These are phyloP conservation scores for Linderina pennispora DNA, from an alignment of 192 early-diverging fungal species.

Conservation along the genomic window DNA sequence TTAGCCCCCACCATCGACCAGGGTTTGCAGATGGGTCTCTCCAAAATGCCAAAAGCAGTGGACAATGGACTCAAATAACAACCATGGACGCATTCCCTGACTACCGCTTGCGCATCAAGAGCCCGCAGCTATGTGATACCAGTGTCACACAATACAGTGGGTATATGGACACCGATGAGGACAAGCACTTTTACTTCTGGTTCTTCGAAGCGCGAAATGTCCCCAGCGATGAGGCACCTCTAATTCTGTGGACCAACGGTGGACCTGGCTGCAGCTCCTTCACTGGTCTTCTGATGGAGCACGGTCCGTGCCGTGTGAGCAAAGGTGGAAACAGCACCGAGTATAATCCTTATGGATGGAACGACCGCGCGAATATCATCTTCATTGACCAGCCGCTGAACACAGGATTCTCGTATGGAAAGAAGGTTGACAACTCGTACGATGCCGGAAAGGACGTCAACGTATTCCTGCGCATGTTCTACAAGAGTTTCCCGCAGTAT, in stretches of 20 bases:
- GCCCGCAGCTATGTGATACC: constrained; percentile 72
- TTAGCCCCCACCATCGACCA: no score
- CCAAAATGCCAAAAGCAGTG: no score
- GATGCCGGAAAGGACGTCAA: constrained; percentile 76
- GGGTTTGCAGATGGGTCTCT: no score
- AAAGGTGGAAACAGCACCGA: constrained; percentile 57
- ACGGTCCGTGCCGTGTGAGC: constrained; percentile 78
- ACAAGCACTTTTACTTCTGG: constrained; percentile 85
- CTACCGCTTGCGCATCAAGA: constrained; percentile 53
- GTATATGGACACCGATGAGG: constrained; percentile 52
- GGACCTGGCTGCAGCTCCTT: constrained; percentile 78
- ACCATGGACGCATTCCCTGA: constrained; percentile 51
- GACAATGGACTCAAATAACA: background rate
- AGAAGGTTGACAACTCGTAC: constrained; percentile 54
- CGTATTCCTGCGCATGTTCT: constrained; percentile 80
- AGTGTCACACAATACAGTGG: constrained; percentile 81
- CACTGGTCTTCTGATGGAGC: constrained; percentile 64
- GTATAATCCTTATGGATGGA: constrained; percentile 79
- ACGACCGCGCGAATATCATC: constrained; percentile 70
- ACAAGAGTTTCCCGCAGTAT: constrained; percentile 70
- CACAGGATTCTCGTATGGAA: constrained; percentile 80
- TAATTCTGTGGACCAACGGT: constrained; percentile 69
- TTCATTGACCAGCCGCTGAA: constrained; percentile 83
- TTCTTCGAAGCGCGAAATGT: constrained; percentile 86
- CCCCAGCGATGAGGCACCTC: constrained; percentile 60